Percentiles rank a stretch among this genome's conserved stretches.
Conservation (phyloP, 2,329 filamentous ascomycete species). For the Teratosphaeria epicoccoides region DNA sequence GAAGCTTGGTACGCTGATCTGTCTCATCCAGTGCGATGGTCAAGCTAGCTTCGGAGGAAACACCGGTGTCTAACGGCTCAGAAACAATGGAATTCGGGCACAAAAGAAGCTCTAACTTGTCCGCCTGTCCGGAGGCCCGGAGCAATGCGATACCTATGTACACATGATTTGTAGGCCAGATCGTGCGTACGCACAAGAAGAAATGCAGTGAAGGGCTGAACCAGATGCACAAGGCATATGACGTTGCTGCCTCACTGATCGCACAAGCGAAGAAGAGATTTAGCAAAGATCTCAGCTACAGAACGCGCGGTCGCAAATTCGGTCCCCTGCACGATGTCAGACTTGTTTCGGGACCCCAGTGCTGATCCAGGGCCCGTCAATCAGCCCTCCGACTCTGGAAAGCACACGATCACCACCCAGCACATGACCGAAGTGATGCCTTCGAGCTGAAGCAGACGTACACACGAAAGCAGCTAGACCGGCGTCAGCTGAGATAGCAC, state of each 20-base stretch:
- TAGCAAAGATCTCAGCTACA: no score
- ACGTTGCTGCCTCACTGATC: no score
- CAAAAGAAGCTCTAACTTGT: no score
- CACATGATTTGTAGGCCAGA: no score
- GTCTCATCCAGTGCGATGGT: not conserved
- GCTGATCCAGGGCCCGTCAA: slow-evolving; percentile 36
- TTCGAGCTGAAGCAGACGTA: slow-evolving; percentile 44
- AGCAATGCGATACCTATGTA: no score
- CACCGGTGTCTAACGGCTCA: not conserved
- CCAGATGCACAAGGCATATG: no score
- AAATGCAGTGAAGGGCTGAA: no score
- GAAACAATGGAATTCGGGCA: no score
- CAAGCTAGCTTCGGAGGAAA: not conserved
- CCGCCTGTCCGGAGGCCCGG: no score
- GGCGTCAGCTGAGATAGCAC: not conserved
- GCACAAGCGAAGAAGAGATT: no score
- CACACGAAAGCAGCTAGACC: slow-evolving; percentile 47
- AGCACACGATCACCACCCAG: slow-evolving; percentile 48
- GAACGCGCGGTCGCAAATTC: no score
- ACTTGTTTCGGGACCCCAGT: not conserved
- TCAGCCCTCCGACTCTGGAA: slow-evolving; percentile 37
- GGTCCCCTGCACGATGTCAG: not conserved
- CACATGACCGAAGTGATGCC: slow-evolving; percentile 39
- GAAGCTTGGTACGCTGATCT: not conserved
- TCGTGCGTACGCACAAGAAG: no score